These are phyloP conservation scores for Kwoniella dendrophila DNA, from an alignment of 768 basidiomycete species.

Conservation along the genomic window DNA sequence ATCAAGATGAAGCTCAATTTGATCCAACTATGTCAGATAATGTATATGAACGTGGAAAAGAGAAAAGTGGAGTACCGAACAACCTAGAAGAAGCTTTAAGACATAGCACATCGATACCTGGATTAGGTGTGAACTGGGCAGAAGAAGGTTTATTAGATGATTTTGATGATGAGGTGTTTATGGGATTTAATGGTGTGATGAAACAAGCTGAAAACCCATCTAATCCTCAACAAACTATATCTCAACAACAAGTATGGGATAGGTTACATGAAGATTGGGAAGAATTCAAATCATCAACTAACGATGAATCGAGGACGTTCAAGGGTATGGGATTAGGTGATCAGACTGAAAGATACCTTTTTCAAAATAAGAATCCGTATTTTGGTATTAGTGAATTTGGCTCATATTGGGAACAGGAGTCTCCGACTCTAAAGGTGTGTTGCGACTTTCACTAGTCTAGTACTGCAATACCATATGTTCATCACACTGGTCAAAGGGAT, in stretches of 20 bases:
- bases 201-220: constrained; percentile 7
- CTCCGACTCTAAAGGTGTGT: constrained; percentile 34
- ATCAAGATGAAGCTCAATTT: background rate
- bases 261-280: constrained; percentile 46
- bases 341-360: constrained; percentile 45
- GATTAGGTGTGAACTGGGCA: constrained; percentile 29
- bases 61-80: constrained; percentile 31
- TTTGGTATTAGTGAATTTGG: constrained; percentile 1
- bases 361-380: constrained; percentile 52
- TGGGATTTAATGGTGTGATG: constrained; percentile 38
- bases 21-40: too few species aligned
- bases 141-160: constrained; percentile 31
- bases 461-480: background rate
- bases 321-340: constrained; percentile 30
- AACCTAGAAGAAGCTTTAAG: constrained; percentile 39
- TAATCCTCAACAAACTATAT: constrained; percentile 12
- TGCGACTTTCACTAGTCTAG: background rate
- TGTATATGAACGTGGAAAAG: too few species aligned
- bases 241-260: constrained; percentile 39
- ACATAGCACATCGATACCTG: constrained; percentile 30
- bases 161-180: constrained; percentile 42
- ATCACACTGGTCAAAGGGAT: background rate
- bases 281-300: constrained; percentile 12
- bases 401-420: constrained; percentile 16
- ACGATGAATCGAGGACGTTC: constrained; percentile 10